Conservation (phyloP, 73 alveolate species). For the Stentor roeselii region DNA sequence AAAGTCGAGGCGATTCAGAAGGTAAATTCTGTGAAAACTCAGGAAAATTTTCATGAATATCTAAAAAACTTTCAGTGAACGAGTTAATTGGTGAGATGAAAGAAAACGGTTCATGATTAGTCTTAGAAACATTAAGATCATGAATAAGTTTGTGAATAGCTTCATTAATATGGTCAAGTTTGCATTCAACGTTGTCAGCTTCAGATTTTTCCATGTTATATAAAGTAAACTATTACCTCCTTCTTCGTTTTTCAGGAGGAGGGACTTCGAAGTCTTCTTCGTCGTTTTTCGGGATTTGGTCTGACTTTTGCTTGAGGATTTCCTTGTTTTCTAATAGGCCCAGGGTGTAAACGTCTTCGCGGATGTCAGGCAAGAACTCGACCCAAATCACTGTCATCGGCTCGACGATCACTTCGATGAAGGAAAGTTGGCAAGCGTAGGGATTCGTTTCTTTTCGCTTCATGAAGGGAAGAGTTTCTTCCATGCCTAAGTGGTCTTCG, state of each 20-base stretch:
- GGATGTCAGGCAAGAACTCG: conserved; percentile 38
- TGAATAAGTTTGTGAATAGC: too few relatives aligned
- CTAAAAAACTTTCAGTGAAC: background rate
- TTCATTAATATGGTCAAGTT: background rate
- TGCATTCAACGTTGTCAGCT: too few relatives aligned
- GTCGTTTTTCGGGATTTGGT: background rate
- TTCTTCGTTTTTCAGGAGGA: background rate
- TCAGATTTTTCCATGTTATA: too few relatives aligned
- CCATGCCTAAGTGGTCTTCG: conserved; percentile 64
- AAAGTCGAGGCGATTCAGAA: background rate
- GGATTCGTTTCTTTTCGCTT: conserved; percentile 71
- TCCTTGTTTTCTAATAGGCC: conserved; percentile 53
- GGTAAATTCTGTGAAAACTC: too few relatives aligned
- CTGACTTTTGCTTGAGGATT: conserved; percentile 43
- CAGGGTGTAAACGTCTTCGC: conserved; percentile 39
- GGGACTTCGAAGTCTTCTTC: background rate
- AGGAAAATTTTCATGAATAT: too few relatives aligned
- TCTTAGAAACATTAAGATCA: background rate
- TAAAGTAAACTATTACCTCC: too few relatives aligned
- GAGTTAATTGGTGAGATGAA: background rate
- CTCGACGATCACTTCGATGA: conserved; percentile 54
- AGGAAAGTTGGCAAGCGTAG: conserved; percentile 52
- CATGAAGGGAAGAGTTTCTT: conserved; percentile 52
- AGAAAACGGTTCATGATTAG: background rate
- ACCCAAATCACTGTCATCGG: conserved; percentile 43